Percentiles rank a stretch among this genome's conserved stretches.
phyloP scores from a whole-genome alignment of 768 basidiomycete species.

The Pleurotus pulmonarius region DNA sequence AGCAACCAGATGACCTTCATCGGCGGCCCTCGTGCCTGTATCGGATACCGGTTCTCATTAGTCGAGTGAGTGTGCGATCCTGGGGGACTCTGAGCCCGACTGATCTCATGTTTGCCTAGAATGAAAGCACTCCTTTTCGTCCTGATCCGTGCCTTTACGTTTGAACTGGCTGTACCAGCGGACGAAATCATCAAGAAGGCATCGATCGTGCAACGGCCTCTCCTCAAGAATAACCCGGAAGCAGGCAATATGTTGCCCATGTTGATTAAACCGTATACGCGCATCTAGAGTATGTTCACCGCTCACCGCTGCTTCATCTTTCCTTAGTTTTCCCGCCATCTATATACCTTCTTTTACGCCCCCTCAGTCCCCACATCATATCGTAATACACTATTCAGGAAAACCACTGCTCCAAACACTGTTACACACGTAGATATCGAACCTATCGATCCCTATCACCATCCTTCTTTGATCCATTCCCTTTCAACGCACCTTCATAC shows the following conservation, averaged over 20 bases:
- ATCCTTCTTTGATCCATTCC: too few species aligned
- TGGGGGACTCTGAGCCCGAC: background rate
- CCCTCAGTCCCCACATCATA: too few species aligned
- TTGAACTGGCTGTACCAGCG: slow-evolving; percentile 20
- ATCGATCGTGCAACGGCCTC: slow-evolving; percentile 1
- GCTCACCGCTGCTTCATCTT: background rate
- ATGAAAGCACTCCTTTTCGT: slow-evolving; percentile 32
- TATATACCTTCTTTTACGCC: too few species aligned
- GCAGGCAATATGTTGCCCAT: slow-evolving; percentile 5
- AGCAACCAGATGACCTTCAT: slow-evolving; percentile 38
- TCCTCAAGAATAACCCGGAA: background rate
- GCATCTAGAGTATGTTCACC: background rate
- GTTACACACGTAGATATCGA: too few species aligned
- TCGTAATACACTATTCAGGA: too few species aligned
- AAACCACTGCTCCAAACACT: too few species aligned
- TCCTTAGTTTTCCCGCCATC: background rate
- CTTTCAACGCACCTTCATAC: too few species aligned
- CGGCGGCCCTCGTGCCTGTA: slow-evolving; percentile 42
- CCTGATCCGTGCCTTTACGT: slow-evolving; percentile 28
- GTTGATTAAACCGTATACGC: background rate
- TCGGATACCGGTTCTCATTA: slow-evolving; percentile 42
- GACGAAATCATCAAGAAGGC: slow-evolving; percentile 5
- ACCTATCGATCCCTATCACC: too few species aligned
- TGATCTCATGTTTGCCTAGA: slow-evolving; percentile 12
- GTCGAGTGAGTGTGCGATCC: slow-evolving; percentile 34